Conservation (phyloP, 2,329 filamentous ascomycete genomes). For the Allantophomopsis cytisporea region DNA sequence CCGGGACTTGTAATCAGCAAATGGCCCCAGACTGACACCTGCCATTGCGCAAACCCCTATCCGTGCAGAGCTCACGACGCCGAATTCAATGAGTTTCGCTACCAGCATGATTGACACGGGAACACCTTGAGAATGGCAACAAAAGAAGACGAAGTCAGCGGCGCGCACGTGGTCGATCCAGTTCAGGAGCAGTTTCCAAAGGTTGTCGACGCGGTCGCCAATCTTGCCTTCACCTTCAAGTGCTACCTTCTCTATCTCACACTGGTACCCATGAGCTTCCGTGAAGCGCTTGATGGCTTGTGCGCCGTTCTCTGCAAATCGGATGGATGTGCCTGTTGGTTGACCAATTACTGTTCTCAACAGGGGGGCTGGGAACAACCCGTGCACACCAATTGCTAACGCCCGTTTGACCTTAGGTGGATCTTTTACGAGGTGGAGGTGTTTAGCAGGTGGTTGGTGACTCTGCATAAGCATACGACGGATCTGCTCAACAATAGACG, state of each 20-base stretch:
- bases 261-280: conserved; percentile 59
- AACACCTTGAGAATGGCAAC: conserved; percentile 90
- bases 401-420: conserved; percentile 68
- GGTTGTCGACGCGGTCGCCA: conserved; percentile 71
- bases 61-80: conserved; percentile 61
- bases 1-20: conserved; percentile 79
- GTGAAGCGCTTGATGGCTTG: conserved; percentile 77
- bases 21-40: conserved; percentile 86
- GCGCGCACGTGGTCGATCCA: conserved; percentile 84
- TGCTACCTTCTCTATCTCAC: conserved; percentile 84
- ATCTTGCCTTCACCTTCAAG: conserved; percentile 93
- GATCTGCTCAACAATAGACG: conserved; percentile 58
- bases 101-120: conserved; percentile 87
- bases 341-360: conserved; percentile 87
- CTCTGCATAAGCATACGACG: conserved; percentile 40
- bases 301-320: conserved; percentile 80
- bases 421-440: conserved; percentile 60
- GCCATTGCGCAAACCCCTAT: conserved; percentile 85
- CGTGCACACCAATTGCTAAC: conserved; percentile 87
- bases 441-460: conserved; percentile 43
- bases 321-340: conserved; percentile 87
- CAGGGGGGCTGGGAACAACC: conserved; percentile 78
- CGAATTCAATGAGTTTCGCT: conserved; percentile 83
- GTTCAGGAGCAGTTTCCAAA: conserved; percentile 91
- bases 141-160: conserved; percentile 84